phyloP scores from a whole-genome alignment of 805 yeast species.

The Myxozyma sirexii region DNA sequence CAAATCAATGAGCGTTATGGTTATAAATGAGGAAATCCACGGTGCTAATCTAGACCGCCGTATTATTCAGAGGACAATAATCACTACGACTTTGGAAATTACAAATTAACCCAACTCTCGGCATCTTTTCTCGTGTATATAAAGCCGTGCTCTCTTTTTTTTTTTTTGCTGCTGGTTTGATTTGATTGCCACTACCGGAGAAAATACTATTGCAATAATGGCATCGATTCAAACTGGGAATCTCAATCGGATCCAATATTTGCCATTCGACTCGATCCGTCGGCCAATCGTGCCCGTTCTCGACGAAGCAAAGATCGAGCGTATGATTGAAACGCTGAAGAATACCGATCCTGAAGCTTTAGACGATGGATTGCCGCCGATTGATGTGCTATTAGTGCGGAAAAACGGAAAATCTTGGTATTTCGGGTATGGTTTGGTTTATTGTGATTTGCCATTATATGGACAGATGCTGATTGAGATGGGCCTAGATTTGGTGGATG shows the following conservation, averaged over 20 bases:
- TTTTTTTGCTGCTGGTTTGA: no score
- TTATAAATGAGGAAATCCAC: neutral
- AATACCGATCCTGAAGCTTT: constrained; percentile 45
- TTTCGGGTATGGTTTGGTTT: constrained; percentile 49
- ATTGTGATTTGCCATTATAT: constrained; percentile 58
- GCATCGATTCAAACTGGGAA: constrained; percentile 66
- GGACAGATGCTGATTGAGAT: constrained; percentile 56
- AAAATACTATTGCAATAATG: no score
- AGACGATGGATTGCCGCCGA: constrained; percentile 57
- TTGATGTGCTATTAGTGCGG: constrained; percentile 72
- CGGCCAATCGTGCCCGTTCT: constrained; percentile 87
- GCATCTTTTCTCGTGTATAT: no score
- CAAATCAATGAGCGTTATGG: neutral
- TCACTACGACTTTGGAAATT: neutral
- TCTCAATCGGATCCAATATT: constrained; percentile 53
- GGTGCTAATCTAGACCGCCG: constrained; percentile 1
- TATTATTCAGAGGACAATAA: neutral
- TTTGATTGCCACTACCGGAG: no score
- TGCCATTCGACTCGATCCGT: constrained; percentile 68
- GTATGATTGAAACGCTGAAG: constrained; percentile 60
- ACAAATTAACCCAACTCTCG: no score
- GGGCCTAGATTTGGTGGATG: constrained; percentile 71
- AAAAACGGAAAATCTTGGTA: constrained; percentile 64
- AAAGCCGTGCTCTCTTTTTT: no score
- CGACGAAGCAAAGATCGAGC: constrained; percentile 70